phyloP scores from a whole-genome alignment of 805 yeast genomes.

The Monosporozyma yasuniensis region DNA sequence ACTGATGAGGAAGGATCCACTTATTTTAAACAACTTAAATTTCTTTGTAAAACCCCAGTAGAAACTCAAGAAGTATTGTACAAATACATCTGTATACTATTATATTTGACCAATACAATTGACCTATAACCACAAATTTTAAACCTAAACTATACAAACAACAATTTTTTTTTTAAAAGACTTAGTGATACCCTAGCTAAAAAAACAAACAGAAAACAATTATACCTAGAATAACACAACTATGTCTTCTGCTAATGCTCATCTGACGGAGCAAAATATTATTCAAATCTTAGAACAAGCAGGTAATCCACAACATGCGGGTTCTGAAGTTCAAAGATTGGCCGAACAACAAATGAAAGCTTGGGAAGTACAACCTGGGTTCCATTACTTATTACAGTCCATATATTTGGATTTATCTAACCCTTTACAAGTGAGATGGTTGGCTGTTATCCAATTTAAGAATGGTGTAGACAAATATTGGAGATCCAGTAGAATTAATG shows the following conservation, averaged over 20 bases:
- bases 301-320: conserved; percentile 41
- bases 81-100: neutral
- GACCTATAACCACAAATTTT: neutral
- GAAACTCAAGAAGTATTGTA: neutral
- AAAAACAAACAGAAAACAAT: neutral
- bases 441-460: conserved; percentile 79
- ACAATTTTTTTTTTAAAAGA: neutral
- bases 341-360: conserved; percentile 63
- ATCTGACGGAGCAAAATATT: conserved; percentile 25
- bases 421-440: conserved; percentile 69
- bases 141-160: neutral
- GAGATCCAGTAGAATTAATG: conserved; percentile 56
- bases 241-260: conserved; percentile 1
- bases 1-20: neutral
- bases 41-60: neutral
- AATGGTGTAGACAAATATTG: conserved; percentile 81
- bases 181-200: neutral
- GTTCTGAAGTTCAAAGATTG: conserved; percentile 38
- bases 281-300: conserved; percentile 40
- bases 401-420: conserved; percentile 51
- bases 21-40: neutral
- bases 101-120: neutral
- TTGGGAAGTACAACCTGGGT: conserved; percentile 63
- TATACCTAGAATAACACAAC: neutral
- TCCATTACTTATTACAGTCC: conserved; percentile 46